A percentile compares a stretch with the other conserved stretches of the same genome.
These are phyloP conservation scores for Sphaerobolus stellatus DNA, from an alignment of 1,284 basidiomycete genomes.

Conservation along the genomic window DNA sequence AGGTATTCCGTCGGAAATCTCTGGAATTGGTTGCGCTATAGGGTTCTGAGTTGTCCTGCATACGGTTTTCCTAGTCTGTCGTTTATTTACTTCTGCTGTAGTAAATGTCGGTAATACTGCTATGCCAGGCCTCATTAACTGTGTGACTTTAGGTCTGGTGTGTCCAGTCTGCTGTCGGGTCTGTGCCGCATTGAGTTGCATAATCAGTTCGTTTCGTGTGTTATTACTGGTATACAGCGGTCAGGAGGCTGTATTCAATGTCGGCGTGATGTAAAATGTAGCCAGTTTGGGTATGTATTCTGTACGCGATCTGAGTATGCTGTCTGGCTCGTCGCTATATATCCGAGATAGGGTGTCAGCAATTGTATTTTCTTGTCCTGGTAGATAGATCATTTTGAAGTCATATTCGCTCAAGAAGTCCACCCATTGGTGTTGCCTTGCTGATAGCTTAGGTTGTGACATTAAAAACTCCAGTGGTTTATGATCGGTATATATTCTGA, in stretches of 20 bases:
- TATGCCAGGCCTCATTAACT: neutral
- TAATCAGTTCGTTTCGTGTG: neutral
- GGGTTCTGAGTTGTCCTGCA: no score
- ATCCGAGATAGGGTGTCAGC: conserved; percentile 16
- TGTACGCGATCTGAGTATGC: neutral
- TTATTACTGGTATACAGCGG: neutral
- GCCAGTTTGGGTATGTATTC: conserved; percentile 14
- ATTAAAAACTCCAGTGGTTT: conserved; percentile 30
- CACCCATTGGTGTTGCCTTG: conserved; percentile 32
- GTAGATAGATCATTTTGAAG: conserved; percentile 33
- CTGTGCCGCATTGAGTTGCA: neutral
- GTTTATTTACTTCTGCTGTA: no score
- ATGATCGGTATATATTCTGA: conserved; percentile 36
- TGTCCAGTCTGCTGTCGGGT: neutral
- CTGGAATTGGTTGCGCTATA: no score
- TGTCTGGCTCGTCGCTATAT: conserved; percentile 15
- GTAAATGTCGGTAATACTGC: no score
- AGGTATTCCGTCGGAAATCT: no score
- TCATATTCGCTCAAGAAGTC: conserved; percentile 33
- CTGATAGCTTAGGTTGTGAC: conserved; percentile 33
- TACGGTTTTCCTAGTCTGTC: no score
- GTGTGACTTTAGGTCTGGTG: neutral
- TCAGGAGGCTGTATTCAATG: neutral
- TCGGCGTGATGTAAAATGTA: neutral
- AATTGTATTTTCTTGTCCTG: conserved; percentile 20